Evolutionary conservation across 2,329 filamentous ascomycete genomes (phyloP).

Genomic region (Calonectria montana): DNA sequence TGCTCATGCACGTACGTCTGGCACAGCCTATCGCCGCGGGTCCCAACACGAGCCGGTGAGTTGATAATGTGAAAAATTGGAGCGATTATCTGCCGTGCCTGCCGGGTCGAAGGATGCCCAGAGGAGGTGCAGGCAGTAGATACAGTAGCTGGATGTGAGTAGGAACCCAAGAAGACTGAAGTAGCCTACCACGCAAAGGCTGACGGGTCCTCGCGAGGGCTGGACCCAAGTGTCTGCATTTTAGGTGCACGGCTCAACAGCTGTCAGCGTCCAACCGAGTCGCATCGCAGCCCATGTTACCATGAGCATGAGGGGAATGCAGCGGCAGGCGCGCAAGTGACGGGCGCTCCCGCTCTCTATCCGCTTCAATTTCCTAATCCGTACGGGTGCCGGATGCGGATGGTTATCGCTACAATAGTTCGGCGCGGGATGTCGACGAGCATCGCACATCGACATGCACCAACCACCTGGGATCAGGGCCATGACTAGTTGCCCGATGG

Average conservation of each 20-base stretch:
- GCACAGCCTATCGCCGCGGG: constrained; percentile 3
- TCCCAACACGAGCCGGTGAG: not conserved
- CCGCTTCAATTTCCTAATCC: constrained; percentile 30
- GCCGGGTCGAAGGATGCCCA: constrained; percentile 9
- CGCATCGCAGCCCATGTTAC: constrained; percentile 25
- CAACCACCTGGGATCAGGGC: constrained; percentile 18
- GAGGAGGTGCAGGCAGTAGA: constrained; percentile 5
- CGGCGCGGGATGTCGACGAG: constrained; percentile 33
- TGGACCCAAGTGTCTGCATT: constrained; percentile 11
- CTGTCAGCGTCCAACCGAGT: constrained; percentile 29
- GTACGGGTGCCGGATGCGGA: constrained; percentile 31
- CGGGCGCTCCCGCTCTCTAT: constrained; percentile 40
- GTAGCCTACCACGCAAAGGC: constrained; percentile 12
- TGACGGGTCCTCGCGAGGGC: constrained; percentile 4
- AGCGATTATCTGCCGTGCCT: constrained; percentile 20
- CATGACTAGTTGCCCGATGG: constrained; percentile 28
- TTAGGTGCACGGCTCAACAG: constrained; percentile 16
- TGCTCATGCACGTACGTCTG: not conserved
- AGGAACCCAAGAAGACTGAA: constrained; percentile 1
- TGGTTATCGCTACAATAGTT: constrained; percentile 24
- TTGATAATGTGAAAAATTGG: constrained; percentile 8
- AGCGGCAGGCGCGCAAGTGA: constrained; percentile 42
- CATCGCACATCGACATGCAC: constrained; percentile 29
- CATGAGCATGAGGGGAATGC: constrained; percentile 26
- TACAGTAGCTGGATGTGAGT: not conserved